phyloP scores from a whole-genome alignment of 2,329 filamentous ascomycete genomes.

The Tolypocladium album region DNA sequence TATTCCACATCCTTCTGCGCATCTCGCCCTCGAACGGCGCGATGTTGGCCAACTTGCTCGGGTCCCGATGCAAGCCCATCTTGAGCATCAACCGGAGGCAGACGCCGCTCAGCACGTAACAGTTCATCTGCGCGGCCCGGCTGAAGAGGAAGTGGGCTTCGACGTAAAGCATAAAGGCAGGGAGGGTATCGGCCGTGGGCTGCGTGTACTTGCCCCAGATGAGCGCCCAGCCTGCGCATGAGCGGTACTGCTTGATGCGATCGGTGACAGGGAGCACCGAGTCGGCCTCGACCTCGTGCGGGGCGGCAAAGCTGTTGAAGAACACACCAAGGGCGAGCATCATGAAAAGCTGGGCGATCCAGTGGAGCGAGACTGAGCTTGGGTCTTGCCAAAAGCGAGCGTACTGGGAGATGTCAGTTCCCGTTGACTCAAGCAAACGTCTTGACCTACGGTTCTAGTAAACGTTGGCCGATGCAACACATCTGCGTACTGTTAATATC shows the following conservation, averaged over 20 bases:
- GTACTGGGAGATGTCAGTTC: constrained; percentile 25
- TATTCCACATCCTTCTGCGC: constrained; percentile 41
- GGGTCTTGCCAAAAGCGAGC: constrained; percentile 37
- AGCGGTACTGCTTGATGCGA: constrained; percentile 35
- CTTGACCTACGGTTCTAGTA: constrained; percentile 25
- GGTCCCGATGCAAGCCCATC: constrained; percentile 48
- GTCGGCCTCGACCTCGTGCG: constrained; percentile 31
- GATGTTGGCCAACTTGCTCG: constrained; percentile 37
- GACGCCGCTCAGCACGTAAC: constrained; percentile 40
- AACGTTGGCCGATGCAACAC: constrained; percentile 44
- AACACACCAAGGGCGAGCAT: constrained; percentile 30
- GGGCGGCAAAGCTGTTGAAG: constrained; percentile 32
- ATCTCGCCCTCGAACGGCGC: constrained; percentile 43
- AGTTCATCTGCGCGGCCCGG: constrained; percentile 39
- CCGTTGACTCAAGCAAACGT: neutral
- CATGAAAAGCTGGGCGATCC: constrained; percentile 42
- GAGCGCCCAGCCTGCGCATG: constrained; percentile 40
- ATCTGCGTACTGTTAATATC: constrained; percentile 22
- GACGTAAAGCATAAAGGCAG: constrained; percentile 39
- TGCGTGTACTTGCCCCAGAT: constrained; percentile 38
- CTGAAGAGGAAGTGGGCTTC: constrained; percentile 43
- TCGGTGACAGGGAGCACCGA: constrained; percentile 28
- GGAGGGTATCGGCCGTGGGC: constrained; percentile 36
- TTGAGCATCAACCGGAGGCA: constrained; percentile 44
- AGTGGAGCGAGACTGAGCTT: constrained; percentile 25